Evolutionary conservation across 352 stramenopile species (phyloP), one percentile per base, ranked within the genome.

Genomic region (Thraustochytrium striatum): DNA sequence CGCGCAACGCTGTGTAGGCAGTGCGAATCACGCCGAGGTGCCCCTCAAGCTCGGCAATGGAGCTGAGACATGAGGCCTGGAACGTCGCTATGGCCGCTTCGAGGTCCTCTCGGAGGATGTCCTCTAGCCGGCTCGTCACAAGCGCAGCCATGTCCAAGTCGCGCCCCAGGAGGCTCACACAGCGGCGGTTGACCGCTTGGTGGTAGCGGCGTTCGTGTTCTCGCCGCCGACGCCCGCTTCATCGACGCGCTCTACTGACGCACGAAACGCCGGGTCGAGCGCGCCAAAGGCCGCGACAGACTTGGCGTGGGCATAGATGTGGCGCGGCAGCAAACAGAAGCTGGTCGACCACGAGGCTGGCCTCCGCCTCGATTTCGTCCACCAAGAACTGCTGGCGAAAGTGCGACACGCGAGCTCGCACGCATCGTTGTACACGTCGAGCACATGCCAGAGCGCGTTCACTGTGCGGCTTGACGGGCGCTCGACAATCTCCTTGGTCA

Each of bases 401-500:
- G 79, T 41, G 36, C 86, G 83, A 1, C 94, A 68, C 1, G 87
- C 85, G 21, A 57, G 78, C 38, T 85, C 82, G 0, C 84, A 86
- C 13, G 90, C 89, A 58, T 96, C 89, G 59, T 95, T 94, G 83
- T 96, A 96, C 25, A 90, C 72, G 47, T 95, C 89, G 38, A 94
- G 57, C 9, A 92, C 70, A 44, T 87, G 89, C 1, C 92, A 58
- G 2, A 87, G 72, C 9, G 86, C 80, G 36, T 89, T 83, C 47
- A 78, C 61, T 41, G 78, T 82, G 55, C 70, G 65, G 38, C 38
- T 41, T 0, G 39, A 28, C 44, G 82, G 72, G 52, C 69, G 81
- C 47, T 85, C 78, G 33, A 93, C 81, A 9, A 86, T 85, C 38
- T 88, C 81, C 62, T 92, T 86, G 65, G 89, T 83, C 2, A 95